These are phyloP conservation scores for Berkeleyomyces rouxiae DNA, from an alignment of 2,329 filamentous ascomycete genomes.

Conservation along the genomic window DNA sequence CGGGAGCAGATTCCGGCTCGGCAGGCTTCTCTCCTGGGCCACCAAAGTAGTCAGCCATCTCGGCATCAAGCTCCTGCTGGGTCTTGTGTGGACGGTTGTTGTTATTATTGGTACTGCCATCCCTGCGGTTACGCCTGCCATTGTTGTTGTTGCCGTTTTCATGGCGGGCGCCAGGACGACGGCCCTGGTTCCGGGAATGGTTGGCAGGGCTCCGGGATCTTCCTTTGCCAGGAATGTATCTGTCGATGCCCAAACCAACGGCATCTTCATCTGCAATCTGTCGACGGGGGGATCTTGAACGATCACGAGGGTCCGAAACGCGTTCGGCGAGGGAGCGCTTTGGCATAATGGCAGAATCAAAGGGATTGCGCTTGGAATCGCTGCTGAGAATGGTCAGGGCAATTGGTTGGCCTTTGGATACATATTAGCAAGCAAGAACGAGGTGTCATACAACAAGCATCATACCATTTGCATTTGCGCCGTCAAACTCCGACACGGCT, in stretches of 20 bases:
- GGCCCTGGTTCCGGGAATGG: constrained; percentile 24
- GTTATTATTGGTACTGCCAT: constrained; percentile 20
- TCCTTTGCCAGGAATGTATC: constrained; percentile 52
- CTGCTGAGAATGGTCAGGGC: constrained; percentile 48
- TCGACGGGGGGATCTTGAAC: constrained; percentile 41
- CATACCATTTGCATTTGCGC: constrained; percentile 71
- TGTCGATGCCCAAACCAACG: constrained; percentile 53
- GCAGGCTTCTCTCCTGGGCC: constrained; percentile 17
- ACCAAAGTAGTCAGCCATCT: constrained; percentile 89
- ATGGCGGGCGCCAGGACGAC: constrained; percentile 33
- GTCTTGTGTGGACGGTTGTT: constrained; percentile 60
- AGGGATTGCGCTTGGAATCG: constrained; percentile 35
- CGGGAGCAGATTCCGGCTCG: constrained; percentile 13
- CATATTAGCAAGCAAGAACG: not conserved
- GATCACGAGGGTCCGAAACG: constrained; percentile 42
- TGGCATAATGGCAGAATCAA: constrained; percentile 38
- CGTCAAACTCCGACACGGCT: constrained; percentile 68
- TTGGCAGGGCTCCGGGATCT: constrained; percentile 40
- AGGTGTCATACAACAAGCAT: not conserved
- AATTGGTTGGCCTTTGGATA: constrained; percentile 54
- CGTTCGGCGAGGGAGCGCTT: constrained; percentile 43
- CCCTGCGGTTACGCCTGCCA: constrained; percentile 19
- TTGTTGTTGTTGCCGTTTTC: constrained; percentile 22
- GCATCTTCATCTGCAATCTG: constrained; percentile 38
- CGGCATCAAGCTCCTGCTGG: constrained; percentile 80